Base-by-base conservation (phyloP, 352 stramenopile species). In the Thalassiosira exigua region DNA sequence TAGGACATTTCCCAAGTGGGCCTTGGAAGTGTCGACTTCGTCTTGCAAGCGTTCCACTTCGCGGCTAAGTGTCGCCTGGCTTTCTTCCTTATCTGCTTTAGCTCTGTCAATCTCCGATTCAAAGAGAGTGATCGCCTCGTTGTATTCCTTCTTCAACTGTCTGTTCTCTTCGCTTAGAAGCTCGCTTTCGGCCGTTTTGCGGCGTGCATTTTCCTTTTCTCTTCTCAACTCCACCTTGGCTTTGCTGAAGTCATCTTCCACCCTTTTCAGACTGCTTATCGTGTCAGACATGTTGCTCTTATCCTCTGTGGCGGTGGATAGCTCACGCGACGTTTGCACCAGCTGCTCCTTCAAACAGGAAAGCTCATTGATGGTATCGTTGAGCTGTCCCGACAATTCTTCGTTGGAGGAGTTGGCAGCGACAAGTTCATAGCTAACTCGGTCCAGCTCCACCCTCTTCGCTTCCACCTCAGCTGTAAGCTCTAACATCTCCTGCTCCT, bases 71-170 rank as follows among this genome's bases (percentile, higher is more conserved):
- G 44, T 21, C 5, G 9, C 26, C 9, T 52, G 26, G 9, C 30
- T 30, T 66, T 75, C 41, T 22, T 74, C 53, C 27, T 71, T 75
- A 22, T 69, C 27, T 52, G 9, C n/a, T 29, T 57, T 84, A 17
- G 48, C 24, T 12, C 56, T 14, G 19, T 62, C 52, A 30, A 79
- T 69, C 46, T 84, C 76, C 19, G 56, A 58, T 36, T 85, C 69
- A 29, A 78, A 81, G 12, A 77, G 51, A 11, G 19, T 41, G 0
- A 75, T 60, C 39, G 67, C 57, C 54, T 85, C 65, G 39, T 60
- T 27, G 33, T 68, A 76, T 29, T 81, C 64, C 11, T 78, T 75
- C 48, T 81, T 81, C 26, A 85, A 57, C 0, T 46, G 22, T 51
- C 52, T 51, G 51, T 78, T 59, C 19, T 66, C 17, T 30, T 75